phyloP scores from a whole-genome alignment of 208 protist genomes.

The Crithidia acanthocephali region DNA sequence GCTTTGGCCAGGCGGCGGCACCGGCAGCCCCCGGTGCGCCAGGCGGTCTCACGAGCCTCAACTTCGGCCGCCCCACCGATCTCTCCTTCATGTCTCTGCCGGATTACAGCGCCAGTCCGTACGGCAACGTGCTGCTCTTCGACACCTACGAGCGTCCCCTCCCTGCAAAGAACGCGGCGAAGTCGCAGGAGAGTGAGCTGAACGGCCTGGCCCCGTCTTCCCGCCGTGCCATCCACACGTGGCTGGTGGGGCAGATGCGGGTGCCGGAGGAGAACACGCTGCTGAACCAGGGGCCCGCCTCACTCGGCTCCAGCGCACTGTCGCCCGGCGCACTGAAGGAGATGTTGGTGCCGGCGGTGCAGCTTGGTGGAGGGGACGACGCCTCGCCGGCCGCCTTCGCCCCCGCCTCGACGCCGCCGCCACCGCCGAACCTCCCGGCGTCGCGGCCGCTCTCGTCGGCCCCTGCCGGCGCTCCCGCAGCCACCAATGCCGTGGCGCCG shows the following conservation, averaged over 20 bases:
- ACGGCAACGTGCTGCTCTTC: conserved; percentile 83
- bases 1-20: neutral
- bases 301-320: conserved; percentile 51
- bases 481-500: conserved; percentile 40
- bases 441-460: neutral
- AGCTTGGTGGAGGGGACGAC: conserved; percentile 31
- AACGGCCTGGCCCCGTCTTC: conserved; percentile 18
- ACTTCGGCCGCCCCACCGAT: conserved; percentile 38
- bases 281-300: conserved; percentile 43
- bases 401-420: neutral
- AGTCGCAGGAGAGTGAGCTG: conserved; percentile 29
- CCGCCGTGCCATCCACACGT: conserved; percentile 38
- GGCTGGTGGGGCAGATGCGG: conserved; percentile 35
- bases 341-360: conserved; percentile 52
- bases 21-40: neutral
- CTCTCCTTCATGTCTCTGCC: conserved; percentile 75
- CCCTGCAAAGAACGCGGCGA: conserved; percentile 15
- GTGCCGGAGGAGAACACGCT: conserved; percentile 27
- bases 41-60: conserved; percentile 1
- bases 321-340: conserved; percentile 68
- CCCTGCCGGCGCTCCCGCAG: neutral
- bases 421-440: neutral
- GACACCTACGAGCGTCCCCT: conserved; percentile 61
- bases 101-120: conserved; percentile 76
- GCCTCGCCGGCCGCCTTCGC: neutral